Evolutionary conservation across 1,284 basidiomycete species (phyloP).

Genomic region (Trichosporon sp.): DNA sequence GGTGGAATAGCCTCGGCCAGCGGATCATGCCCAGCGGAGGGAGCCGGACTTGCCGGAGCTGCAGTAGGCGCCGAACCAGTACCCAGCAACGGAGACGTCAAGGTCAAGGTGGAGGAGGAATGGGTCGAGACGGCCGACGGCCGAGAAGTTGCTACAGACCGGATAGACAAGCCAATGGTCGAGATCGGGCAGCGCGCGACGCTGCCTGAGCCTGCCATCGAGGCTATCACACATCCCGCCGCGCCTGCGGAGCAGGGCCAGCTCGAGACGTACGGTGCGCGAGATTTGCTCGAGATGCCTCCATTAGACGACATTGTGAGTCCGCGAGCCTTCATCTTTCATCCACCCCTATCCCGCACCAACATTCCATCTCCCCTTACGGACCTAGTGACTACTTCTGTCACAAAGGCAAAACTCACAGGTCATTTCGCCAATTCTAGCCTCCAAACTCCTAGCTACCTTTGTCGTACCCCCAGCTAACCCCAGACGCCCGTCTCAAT

Average conservation of each 20-base stretch:
- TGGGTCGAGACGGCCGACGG: neutral
- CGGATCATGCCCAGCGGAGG: too few species aligned
- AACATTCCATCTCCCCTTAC: too few species aligned
- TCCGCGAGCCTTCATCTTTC: neutral
- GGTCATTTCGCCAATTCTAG: too few species aligned
- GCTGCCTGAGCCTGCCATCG: neutral
- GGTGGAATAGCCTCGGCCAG: too few species aligned
- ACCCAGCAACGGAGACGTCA: neutral
- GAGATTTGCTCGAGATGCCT: constrained; percentile 5
- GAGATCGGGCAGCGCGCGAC: neutral
- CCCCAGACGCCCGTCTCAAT: constrained; percentile 14
- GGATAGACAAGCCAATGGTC: neutral
- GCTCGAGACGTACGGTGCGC: constrained; percentile 3
- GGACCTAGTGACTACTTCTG: too few species aligned
- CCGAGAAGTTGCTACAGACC: neutral
- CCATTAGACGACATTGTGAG: neutral
- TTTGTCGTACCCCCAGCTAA: too few species aligned
- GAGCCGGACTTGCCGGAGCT: neutral
- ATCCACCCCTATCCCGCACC: neutral
- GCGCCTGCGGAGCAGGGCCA: too few species aligned
- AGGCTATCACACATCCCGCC: too few species aligned
- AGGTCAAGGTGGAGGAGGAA: neutral
- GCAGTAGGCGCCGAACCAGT: neutral
- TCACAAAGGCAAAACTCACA: too few species aligned
- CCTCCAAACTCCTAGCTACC: too few species aligned